These are phyloP conservation scores for Sporothrix pallida DNA, from an alignment of 2,329 filamentous ascomycete genomes.

Conservation along the genomic window DNA sequence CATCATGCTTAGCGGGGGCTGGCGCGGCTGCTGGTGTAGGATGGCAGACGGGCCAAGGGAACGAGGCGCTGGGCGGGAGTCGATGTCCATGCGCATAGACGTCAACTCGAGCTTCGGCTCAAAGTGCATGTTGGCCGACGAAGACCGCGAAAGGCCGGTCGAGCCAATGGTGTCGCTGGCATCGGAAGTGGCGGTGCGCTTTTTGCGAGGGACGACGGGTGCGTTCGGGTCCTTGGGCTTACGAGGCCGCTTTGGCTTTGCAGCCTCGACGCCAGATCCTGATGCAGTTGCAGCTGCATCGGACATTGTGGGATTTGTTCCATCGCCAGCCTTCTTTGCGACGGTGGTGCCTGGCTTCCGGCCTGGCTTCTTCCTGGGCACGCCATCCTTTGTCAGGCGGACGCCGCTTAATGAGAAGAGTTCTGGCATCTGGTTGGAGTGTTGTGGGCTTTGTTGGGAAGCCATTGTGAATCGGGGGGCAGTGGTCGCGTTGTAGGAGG, in stretches of 20 bases:
- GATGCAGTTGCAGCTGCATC: slow-evolving; percentile 46
- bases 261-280: slow-evolving; percentile 46
- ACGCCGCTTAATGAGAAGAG: slow-evolving; percentile 49
- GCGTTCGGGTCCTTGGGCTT: slow-evolving; percentile 67
- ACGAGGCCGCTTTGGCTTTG: slow-evolving; percentile 59
- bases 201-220: slow-evolving; percentile 59
- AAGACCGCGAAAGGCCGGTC: slow-evolving; percentile 27
- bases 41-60: slow-evolving; percentile 36
- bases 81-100: slow-evolving; percentile 47
- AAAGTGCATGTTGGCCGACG: slow-evolving; percentile 31
- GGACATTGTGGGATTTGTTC: slow-evolving; percentile 35
- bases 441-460: slow-evolving; percentile 43
- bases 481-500: slow-evolving; percentile 53
- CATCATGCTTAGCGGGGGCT: slow-evolving; percentile 41
- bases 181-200: slow-evolving; percentile 48
- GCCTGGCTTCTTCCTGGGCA: slow-evolving; percentile 68
- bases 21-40: slow-evolving; percentile 39
- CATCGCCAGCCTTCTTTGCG: slow-evolving; percentile 39
- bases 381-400: slow-evolving; percentile 61
- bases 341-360: slow-evolving; percentile 63
- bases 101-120: slow-evolving; percentile 47
- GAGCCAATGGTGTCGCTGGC: slow-evolving; percentile 5
- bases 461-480: slow-evolving; percentile 45
- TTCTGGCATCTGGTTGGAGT: slow-evolving; percentile 1
- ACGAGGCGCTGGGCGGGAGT: slow-evolving; percentile 41